A percentile compares a stretch with the other conserved stretches of the same genome.
Conservation (phyloP, 2,329 filamentous ascomycete genomes). For the Penicillium vulpinum region DNA sequence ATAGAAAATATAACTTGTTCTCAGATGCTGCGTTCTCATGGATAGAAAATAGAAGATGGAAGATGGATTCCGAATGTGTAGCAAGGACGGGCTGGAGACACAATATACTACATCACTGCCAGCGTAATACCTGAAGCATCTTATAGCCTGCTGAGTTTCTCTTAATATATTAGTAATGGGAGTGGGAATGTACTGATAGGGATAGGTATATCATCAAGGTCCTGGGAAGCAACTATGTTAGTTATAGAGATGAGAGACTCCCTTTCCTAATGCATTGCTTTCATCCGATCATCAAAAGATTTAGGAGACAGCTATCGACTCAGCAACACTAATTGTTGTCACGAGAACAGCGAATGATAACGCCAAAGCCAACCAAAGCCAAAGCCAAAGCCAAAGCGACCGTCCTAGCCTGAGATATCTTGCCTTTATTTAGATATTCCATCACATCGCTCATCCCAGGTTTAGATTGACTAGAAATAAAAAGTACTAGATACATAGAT, state of each 20-base stretch:
- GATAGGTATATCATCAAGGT: no score
- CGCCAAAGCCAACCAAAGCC: no score
- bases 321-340: no score
- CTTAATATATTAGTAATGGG: neutral
- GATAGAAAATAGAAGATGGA: no score
- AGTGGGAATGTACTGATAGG: neutral
- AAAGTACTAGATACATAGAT: neutral
- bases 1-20: no score
- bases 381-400: neutral
- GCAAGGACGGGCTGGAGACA: no score
- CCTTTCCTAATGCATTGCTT: fast-evolving
- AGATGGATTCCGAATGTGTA: neutral
- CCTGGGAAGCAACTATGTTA: neutral
- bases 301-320: no score
- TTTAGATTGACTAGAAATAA: neutral
- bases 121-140: neutral
- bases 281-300: neutral
- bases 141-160: neutral
- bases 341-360: no score
- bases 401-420: neutral
- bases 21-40: neutral
- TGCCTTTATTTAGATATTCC: neutral
- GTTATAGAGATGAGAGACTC: neutral
- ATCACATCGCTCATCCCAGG: neutral
- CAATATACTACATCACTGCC: no score